Percentiles rank a stretch among this genome's conserved stretches.
Conservation (phyloP, 148 eudicot genomes). For the Rhododendron molle region DNA sequence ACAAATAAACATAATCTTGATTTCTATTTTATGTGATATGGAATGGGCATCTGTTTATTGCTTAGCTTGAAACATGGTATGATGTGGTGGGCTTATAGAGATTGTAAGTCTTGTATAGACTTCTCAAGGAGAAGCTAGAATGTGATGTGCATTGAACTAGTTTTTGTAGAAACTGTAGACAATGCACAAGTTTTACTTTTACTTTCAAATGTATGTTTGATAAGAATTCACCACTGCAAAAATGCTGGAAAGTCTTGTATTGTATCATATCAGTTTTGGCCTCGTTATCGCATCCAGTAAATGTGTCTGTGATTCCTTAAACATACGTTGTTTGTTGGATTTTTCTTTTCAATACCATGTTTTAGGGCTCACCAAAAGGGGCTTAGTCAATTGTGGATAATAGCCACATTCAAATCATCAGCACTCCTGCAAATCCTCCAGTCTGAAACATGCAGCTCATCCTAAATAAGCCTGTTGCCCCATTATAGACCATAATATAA, state of each 20-base stretch:
- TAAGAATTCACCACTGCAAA: background rate
- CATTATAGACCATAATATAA: background rate
- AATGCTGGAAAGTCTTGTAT: background rate
- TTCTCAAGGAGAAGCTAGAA: background rate
- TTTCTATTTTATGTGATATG: background rate
- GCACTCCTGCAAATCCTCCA: background rate
- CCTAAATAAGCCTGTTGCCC: background rate
- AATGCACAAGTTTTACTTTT: background rate
- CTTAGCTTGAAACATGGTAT: background rate
- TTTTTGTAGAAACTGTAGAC: background rate
- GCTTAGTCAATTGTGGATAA: background rate
- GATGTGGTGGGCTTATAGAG: background rate
- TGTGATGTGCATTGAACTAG: background rate
- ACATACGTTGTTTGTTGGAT: background rate
- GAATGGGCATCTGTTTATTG: background rate
- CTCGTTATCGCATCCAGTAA: background rate
- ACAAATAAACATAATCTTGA: background rate
- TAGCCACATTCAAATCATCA: background rate
- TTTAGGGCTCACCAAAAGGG: background rate
- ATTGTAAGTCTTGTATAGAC: background rate
- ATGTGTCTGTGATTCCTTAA: background rate
- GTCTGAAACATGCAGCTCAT: conserved; percentile 2
- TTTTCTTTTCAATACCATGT: background rate
- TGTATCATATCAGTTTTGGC: background rate
- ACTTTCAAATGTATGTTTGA: background rate